Evolutionary conservation across 23 red algal species (phyloP).

Genomic region (Pyropia yezoensis): DNA sequence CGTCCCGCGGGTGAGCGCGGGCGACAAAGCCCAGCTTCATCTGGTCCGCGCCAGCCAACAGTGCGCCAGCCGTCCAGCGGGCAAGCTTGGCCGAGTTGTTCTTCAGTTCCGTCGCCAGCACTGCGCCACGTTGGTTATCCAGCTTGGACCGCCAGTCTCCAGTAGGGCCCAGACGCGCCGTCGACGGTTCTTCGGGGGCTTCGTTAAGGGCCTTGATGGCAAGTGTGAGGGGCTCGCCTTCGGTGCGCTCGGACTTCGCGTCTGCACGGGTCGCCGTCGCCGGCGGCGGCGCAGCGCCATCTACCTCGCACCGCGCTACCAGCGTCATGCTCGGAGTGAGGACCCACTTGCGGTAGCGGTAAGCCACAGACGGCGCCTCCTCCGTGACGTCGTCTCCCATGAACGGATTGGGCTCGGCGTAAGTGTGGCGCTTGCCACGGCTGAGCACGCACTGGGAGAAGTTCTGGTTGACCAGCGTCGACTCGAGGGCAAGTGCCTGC

Average conservation of each 20-base stretch:
- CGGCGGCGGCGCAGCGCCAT: slow-evolving; percentile 41
- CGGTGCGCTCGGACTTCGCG: neutral
- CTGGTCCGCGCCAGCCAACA: slow-evolving; percentile 59
- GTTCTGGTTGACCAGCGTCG: slow-evolving; percentile 85
- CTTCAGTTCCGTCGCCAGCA: slow-evolving; percentile 94
- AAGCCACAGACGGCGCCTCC: slow-evolving; percentile 41
- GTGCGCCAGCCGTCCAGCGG: slow-evolving; percentile 72
- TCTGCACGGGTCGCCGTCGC: neutral
- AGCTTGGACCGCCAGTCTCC: slow-evolving; percentile 89
- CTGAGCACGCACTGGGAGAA: slow-evolving; percentile 83
- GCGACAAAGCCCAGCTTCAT: slow-evolving; percentile 96
- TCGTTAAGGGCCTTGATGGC: slow-evolving; percentile 80
- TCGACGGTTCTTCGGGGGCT: slow-evolving; percentile 53
- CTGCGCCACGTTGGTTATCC: slow-evolving; percentile 82
- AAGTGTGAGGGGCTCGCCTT: slow-evolving; percentile 23
- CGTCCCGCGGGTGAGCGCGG: slow-evolving; percentile 44
- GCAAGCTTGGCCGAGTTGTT: slow-evolving; percentile 91
- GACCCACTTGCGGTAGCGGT: slow-evolving; percentile 91
- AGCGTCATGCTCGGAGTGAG: slow-evolving; percentile 24
- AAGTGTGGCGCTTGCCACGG: slow-evolving; percentile 17
- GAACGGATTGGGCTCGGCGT: slow-evolving; percentile 51
- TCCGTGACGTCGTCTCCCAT: slow-evolving; percentile 35
- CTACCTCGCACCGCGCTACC: slow-evolving; percentile 82
- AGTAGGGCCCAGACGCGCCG: slow-evolving; percentile 2
- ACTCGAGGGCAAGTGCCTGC: slow-evolving; percentile 68